Evolutionary conservation across 768 basidiomycete species (phyloP).

Genomic region (Pleurotus ostreatus): DNA sequence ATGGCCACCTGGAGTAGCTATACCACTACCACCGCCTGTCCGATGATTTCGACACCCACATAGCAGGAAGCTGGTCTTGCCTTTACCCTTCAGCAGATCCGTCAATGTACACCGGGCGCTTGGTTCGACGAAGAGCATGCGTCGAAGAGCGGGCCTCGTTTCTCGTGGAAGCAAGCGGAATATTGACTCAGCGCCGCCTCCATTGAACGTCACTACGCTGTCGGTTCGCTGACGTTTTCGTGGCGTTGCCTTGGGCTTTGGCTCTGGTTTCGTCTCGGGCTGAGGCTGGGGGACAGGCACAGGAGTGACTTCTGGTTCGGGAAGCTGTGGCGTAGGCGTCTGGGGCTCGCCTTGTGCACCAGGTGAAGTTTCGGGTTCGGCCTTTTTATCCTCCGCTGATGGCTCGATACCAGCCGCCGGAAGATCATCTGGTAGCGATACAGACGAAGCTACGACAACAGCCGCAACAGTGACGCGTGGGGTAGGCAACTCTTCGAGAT

Average conservation of each 20-base stretch:
- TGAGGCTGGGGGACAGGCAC: background rate
- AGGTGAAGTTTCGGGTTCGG: background rate
- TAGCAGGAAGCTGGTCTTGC: constrained; percentile 70
- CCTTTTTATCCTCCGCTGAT: background rate
- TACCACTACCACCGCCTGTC: constrained; percentile 23
- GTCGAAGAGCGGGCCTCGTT: constrained; percentile 80
- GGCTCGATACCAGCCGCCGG: background rate
- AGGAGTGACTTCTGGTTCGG: background rate
- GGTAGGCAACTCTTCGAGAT: constrained; percentile 20
- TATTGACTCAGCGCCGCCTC: constrained; percentile 85
- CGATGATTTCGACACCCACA: constrained; percentile 64
- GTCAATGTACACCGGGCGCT: constrained; percentile 86
- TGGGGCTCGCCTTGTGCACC: background rate
- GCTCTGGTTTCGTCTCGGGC: background rate
- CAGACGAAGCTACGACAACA: background rate
- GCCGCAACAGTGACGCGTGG: constrained; percentile 15
- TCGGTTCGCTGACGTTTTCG: constrained; percentile 39
- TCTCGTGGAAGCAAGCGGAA: constrained; percentile 95
- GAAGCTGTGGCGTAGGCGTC: background rate
- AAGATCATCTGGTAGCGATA: constrained; percentile 3
- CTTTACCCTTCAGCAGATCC: constrained; percentile 80
- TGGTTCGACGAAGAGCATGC: constrained; percentile 94
- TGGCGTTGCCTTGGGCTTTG: constrained; percentile 8
- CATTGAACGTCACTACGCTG: constrained; percentile 64
- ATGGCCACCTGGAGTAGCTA: constrained; percentile 39